Evolutionary conservation across 1,139 yeast genomes (phyloP), one percentile per base, ranked within the genome.

Genomic region (Protomyces inouyei): DNA sequence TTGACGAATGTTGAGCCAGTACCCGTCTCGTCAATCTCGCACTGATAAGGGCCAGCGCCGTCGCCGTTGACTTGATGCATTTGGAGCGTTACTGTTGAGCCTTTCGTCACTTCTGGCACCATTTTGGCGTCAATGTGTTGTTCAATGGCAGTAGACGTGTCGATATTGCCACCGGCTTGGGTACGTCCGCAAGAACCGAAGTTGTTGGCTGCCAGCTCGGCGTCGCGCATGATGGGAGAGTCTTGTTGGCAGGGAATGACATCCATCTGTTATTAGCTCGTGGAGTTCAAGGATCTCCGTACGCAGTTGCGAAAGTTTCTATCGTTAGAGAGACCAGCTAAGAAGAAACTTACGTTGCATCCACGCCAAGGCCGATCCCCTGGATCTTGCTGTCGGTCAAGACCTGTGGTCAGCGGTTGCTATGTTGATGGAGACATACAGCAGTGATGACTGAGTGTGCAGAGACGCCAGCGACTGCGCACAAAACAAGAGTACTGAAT

Each of bases 51-150:
- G 12, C 61, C 61, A 4, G 61, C 61, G 3, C 61, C 61, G 52
- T 57, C 61, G 5, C 61, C 61, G 25, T 57, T 57, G 55, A 52
- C 63, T 52, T 59, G 63, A 38, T 59, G 63, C 63, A 59, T 59
- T 16, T 59, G 63, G 16, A 59, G 18, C 32, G 57, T 52, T 32
- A 59, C 32, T 3, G 43, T 52, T 12, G 63, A 59, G 3, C 63
- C 63, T 32, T 52, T 59, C 3, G 63, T 59, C 21, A 59, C 54
- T 32, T 52, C 56, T 0, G 63, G 45, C 43, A 59, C 63, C 38
- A 59, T 52, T 37, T 59, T 59, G 14, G 63, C 63, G 32, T 59
- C 63, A 32, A 59, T 43, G 23, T 59, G 63, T 32, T 59, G 63
- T 23, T 59, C 63, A 38, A 59, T 52, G 28, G 63, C 63, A 2